A percentile compares a stretch with the other conserved stretches of the same genome.
phyloP scores from a whole-genome alignment of 1,284 basidiomycete genomes.

The Trichosporon inkin region DNA sequence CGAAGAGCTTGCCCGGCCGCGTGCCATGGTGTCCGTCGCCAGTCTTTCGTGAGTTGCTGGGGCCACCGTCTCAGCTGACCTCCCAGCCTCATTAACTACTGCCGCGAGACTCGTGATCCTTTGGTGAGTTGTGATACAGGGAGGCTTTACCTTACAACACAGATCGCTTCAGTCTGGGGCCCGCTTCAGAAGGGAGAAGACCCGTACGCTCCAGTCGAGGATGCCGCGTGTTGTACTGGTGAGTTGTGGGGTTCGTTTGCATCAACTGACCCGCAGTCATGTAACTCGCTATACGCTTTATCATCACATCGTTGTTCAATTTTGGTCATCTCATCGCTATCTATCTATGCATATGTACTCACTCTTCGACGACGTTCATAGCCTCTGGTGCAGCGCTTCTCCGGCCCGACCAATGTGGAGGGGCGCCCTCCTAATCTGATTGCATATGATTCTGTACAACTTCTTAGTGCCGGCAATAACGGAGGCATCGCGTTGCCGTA shows the following conservation, averaged over 20 bases:
- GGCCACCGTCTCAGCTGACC: background rate
- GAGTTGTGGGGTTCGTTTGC: constrained; percentile 12
- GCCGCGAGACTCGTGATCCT: constrained; percentile 84
- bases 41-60: constrained; percentile 52
- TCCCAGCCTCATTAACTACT: constrained; percentile 79
- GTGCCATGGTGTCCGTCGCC: constrained; percentile 87
- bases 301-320: background rate
- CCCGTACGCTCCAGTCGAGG: constrained; percentile 37
- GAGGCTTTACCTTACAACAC: constrained; percentile 6
- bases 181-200: constrained; percentile 75
- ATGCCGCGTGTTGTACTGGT: constrained; percentile 41
- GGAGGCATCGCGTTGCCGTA: no score
- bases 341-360: constrained; percentile 11
- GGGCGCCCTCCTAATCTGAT: no score
- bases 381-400: no score
- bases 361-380: background rate
- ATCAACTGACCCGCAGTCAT: background rate
- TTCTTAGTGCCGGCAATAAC: no score
- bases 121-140: constrained; percentile 56
- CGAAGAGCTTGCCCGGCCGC: constrained; percentile 83
- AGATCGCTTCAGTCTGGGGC: constrained; percentile 91
- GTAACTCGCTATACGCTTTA: background rate
- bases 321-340: background rate
- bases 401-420: no score
- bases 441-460: no score